phyloP scores from a whole-genome alignment of 2,329 filamentous ascomycete genomes.

The Clonostachys rhizophaga region DNA sequence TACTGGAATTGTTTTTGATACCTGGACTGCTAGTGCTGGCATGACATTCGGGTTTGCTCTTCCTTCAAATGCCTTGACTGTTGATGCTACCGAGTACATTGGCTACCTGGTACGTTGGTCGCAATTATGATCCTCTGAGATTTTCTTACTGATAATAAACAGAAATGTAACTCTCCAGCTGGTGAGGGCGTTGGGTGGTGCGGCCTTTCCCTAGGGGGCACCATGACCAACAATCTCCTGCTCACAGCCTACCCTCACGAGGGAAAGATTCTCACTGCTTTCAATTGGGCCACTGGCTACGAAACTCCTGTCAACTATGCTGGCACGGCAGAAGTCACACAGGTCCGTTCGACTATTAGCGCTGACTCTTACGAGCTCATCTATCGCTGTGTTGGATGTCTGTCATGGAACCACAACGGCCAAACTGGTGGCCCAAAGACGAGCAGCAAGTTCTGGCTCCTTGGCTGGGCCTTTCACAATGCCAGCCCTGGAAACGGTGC shows the following conservation, averaged over 20 bases:
- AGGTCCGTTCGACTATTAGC: slow-evolving; percentile 54
- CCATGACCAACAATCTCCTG: slow-evolving; percentile 55
- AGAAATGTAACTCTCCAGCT: slow-evolving; percentile 40
- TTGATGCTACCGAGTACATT: slow-evolving; percentile 51
- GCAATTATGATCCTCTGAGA: not conserved
- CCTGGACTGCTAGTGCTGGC: slow-evolving; percentile 34
- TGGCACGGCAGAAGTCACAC: slow-evolving; percentile 57
- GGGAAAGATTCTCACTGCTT: slow-evolving; percentile 48
- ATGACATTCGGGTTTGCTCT: slow-evolving; percentile 51
- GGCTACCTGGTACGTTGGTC: slow-evolving; percentile 43
- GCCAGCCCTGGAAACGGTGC: slow-evolving; percentile 31
- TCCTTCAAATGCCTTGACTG: slow-evolving; percentile 39
- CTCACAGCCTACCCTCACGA: slow-evolving; percentile 53
- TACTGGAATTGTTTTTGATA: slow-evolving; percentile 49
- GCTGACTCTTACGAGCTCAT: slow-evolving; percentile 55
- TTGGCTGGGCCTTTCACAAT: slow-evolving; percentile 53
- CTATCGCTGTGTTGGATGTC: slow-evolving; percentile 59
- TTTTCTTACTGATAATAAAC: slow-evolving; percentile 2
- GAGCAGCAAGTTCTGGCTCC: slow-evolving; percentile 32
- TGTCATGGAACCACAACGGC: slow-evolving; percentile 46
- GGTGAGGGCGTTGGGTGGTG: slow-evolving; percentile 49
- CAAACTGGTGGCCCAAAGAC: slow-evolving; percentile 36
- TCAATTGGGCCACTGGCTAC: slow-evolving; percentile 56
- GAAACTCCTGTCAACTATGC: slow-evolving; percentile 52
- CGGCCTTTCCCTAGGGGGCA: slow-evolving; percentile 48